Evolutionary conservation across 306 rosid species (phyloP).

Genomic region (Vigna reflexopilosa): DNA sequence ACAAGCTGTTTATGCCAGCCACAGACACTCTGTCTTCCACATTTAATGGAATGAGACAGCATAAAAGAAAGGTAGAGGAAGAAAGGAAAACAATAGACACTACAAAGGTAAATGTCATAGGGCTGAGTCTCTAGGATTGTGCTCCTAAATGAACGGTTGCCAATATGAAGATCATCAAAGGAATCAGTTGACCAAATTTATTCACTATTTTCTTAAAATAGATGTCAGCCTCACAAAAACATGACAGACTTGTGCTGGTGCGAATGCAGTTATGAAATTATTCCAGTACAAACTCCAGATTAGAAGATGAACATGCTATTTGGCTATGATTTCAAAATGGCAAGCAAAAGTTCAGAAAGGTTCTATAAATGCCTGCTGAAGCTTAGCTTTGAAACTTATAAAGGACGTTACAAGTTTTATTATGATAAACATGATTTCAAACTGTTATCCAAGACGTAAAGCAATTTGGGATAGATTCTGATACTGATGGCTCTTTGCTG

Average conservation of each 20-base stretch:
- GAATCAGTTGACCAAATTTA: neutral
- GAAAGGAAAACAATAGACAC: too few species aligned
- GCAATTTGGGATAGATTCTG: slow-evolving; percentile 1
- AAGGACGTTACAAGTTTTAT: neutral
- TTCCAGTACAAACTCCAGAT: neutral
- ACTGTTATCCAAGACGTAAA: neutral
- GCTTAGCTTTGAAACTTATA: neutral
- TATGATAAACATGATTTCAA: neutral
- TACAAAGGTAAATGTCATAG: neutral
- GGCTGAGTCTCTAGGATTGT: neutral
- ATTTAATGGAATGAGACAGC: too few species aligned
- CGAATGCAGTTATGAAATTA: neutral
- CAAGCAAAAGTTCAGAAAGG: neutral
- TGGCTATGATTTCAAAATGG: neutral
- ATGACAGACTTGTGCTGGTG: neutral
- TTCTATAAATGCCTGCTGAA: neutral
- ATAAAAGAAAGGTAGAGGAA: too few species aligned
- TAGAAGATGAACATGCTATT: neutral
- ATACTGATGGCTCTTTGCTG: neutral
- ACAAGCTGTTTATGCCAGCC: too few species aligned
- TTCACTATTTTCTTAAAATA: neutral
- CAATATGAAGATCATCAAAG: neutral
- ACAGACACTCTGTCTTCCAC: too few species aligned
- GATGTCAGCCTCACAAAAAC: neutral
- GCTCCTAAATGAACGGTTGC: neutral